Evolutionary conservation across 208 protist species (phyloP).

Genomic region (Phytomonas francai): DNA sequence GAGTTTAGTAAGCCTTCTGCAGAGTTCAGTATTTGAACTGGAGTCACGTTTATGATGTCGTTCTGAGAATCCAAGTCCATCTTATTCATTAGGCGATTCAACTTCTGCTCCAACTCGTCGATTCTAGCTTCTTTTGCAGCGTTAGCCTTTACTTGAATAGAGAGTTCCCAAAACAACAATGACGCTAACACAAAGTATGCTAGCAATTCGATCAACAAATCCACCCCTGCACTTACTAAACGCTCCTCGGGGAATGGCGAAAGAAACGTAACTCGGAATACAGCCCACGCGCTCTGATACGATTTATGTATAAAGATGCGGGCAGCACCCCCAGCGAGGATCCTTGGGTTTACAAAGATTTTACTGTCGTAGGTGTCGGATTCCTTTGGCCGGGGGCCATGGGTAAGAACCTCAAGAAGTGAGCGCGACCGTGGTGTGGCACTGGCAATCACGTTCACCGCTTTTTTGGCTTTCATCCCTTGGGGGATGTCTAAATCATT

Average conservation of each 20-base stretch:
- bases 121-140: conserved; percentile 55
- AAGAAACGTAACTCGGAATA: conserved; percentile 66
- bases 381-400: conserved; percentile 34
- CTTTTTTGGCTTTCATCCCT: conserved; percentile 1
- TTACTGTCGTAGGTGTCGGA: conserved; percentile 43
- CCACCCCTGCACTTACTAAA: conserved; percentile 62
- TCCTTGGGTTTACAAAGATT: conserved; percentile 34
- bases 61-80: not conserved
- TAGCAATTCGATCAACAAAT: conserved; percentile 72
- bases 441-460: conserved; percentile 16
- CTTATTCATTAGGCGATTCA: conserved; percentile 47
- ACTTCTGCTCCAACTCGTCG: conserved; percentile 59
- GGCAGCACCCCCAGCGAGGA: conserved; percentile 25
- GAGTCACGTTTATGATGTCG: conserved; percentile 15
- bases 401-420: conserved; percentile 45
- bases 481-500: not conserved
- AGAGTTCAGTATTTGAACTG: conserved; percentile 29
- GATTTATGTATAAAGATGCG: conserved; percentile 66
- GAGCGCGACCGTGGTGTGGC: conserved; percentile 66
- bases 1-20: conserved; percentile 24
- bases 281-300: conserved; percentile 59
- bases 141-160: conserved; percentile 29
- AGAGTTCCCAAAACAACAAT: conserved; percentile 57
- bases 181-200: conserved; percentile 60
- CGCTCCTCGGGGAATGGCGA: conserved; percentile 58